These are phyloP conservation scores for Penicillium bialowiezense DNA, from an alignment of 495 filamentous ascomycete species.

Conservation along the genomic window DNA sequence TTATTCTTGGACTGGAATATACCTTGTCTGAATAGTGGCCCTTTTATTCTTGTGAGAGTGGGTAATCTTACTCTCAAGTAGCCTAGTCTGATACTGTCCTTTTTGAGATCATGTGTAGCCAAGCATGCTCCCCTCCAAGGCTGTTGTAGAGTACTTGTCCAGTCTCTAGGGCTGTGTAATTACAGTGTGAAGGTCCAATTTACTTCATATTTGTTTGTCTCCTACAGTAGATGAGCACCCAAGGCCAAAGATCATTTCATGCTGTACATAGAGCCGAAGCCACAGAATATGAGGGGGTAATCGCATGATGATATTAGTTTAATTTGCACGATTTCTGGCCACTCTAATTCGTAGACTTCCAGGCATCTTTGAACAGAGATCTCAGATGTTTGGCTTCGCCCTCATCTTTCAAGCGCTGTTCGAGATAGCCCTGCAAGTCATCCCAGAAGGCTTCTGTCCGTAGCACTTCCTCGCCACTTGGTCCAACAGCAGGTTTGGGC, in stretches of 20 bases:
- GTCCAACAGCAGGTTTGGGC: slow-evolving; percentile 50
- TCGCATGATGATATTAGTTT: slow-evolving; percentile 5
- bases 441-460: slow-evolving; percentile 78
- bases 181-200: too few species aligned
- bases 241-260: too few species aligned
- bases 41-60: neutral
- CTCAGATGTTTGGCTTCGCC: slow-evolving; percentile 60
- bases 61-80: neutral
- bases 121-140: too few species aligned
- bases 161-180: too few species aligned
- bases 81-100: too few species aligned
- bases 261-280: too few species aligned
- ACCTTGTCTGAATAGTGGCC: neutral
- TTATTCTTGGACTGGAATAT: neutral
- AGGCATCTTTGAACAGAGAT: slow-evolving; percentile 67
- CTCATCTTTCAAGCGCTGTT: slow-evolving; percentile 73
- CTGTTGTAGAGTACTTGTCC: too few species aligned
- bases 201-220: too few species aligned
- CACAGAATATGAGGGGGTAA: neutral
- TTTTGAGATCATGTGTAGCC: too few species aligned
- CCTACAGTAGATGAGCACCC: too few species aligned
- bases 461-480: slow-evolving; percentile 58
- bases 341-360: slow-evolving; percentile 39
- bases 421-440: slow-evolving; percentile 78
- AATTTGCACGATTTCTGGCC: neutral